Percentiles rank a stretch among this genome's conserved stretches.
Evolutionary conservation across 2,329 filamentous ascomycete genomes (phyloP).

Genomic region (Xylariaceae sp.): DNA sequence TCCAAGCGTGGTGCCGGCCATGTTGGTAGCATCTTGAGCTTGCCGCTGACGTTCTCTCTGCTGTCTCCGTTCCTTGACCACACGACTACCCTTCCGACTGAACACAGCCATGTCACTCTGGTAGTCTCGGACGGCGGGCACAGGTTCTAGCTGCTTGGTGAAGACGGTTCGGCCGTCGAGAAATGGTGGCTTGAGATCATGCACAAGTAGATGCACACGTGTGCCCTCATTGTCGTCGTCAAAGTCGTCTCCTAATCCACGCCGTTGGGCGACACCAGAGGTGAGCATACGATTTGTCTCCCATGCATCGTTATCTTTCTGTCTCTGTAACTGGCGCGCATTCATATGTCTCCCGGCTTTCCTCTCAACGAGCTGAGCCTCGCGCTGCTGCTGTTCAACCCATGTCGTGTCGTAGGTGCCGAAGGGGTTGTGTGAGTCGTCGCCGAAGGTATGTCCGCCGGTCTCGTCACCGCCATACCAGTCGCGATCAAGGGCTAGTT

Average conservation of each 20-base stretch:
- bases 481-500: conserved; percentile 74
- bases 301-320: conserved; percentile 95
- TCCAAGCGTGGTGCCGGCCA: conserved; percentile 84
- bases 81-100: conserved; percentile 87
- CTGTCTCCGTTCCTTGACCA: conserved; percentile 85
- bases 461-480: conserved; percentile 90
- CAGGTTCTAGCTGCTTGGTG: conserved; percentile 92
- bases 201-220: conserved; percentile 83
- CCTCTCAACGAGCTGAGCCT: conserved; percentile 71
- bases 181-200: conserved; percentile 91
- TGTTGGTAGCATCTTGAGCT: conserved; percentile 88
- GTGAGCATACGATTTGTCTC: conserved; percentile 98
- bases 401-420: conserved; percentile 68
- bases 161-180: conserved; percentile 93
- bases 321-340: conserved; percentile 73
- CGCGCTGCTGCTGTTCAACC: conserved; percentile 64
- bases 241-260: conserved; percentile 76
- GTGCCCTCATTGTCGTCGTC: conserved; percentile 86
- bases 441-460: conserved; percentile 75
- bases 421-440: conserved; percentile 90
- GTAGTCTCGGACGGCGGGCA: conserved; percentile 84
- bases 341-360: conserved; percentile 66
- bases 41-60: conserved; percentile 91
- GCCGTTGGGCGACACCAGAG: conserved; percentile 86
- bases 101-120: conserved; percentile 99